Percentiles rank a stretch among this genome's conserved stretches.
Evolutionary conservation across 495 filamentous ascomycete genomes (phyloP).

Genomic region (Lepidopterella palustris): DNA sequence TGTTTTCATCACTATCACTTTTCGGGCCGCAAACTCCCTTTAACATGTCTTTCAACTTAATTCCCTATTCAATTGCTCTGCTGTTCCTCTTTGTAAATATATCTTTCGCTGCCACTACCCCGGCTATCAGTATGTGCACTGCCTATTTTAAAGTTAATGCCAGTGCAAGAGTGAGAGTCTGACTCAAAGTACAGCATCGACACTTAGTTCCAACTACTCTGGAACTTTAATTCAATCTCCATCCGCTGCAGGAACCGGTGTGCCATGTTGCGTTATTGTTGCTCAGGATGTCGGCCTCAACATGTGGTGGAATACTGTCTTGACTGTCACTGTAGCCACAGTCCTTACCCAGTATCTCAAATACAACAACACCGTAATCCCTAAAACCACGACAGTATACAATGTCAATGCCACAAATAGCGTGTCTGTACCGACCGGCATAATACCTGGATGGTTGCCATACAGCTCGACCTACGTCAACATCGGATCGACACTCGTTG

Average conservation of each 20-base stretch:
- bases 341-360: constrained; percentile 4
- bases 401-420: neutral
- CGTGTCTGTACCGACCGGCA: neutral
- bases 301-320: constrained; percentile 6
- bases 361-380: constrained; percentile 7
- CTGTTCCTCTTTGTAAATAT: too few relatives aligned
- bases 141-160: too few relatives aligned
- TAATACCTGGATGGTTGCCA: neutral
- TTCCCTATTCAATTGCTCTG: too few relatives aligned
- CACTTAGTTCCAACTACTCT: neutral
- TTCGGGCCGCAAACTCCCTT: too few relatives aligned
- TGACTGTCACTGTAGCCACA: constrained; percentile 1
- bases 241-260: neutral
- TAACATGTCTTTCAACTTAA: too few relatives aligned
- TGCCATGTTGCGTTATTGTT: neutral
- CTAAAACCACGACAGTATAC: constrained; percentile 3
- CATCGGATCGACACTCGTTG: neutral
- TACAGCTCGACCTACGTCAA: neutral
- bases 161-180: too few relatives aligned
- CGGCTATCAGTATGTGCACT: too few relatives aligned
- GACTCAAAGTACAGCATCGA: neutral
- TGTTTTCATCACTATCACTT: too few relatives aligned
- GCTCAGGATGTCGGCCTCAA: constrained; percentile 4
- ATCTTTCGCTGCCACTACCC: too few relatives aligned
- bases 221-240: neutral